Evolutionary conservation across 805 yeast genomes (phyloP), one percentile per base, ranked within the genome.

Genomic region (Pichia gijzeniarum): DNA sequence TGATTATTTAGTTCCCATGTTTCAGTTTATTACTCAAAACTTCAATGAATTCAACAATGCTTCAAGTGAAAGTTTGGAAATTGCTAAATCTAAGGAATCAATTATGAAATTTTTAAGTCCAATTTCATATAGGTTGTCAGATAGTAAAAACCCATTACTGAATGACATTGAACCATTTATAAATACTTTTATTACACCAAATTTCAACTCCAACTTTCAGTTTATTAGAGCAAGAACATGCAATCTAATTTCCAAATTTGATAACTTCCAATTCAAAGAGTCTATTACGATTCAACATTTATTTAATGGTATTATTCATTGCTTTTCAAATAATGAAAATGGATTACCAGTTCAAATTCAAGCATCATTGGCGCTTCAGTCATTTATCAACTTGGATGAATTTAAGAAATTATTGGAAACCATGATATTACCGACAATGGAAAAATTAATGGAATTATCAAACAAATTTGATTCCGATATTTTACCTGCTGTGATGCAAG

Each of bases 401-500:
- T 87, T 90, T 57, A 77, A 79, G 56, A 82, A 79, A 40, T 82
- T 85, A 1, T 64, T 93, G 25, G 72, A 85, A 1, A 59, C 74
- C 3, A 78, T 82, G 38, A 84, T 91, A 46, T 75, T 90, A 28
- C 85, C 85, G 32, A 79, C 90, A 1, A 86, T 93, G 87, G 86
- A 88, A 51, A 80, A 76, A 53, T 69, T 93, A 47, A 69, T 91
- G 52, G 76, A 74, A 9, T 66, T 91, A 38, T 81, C 95, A 4
- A 82, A 86, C 57, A 80, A 81, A 48, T 79, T 90, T 52, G 99
- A 91, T 57, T 80, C 84, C 47, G 99, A 93, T 59, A 77, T 89
- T 2, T 74, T 93, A 25, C 79, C 95, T 19, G 85, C 83, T 20
- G 96, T 91, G 6, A 88, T 91, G 83, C 98, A 91, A 69, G 96